phyloP scores from a whole-genome alignment of 257 asterid species.

The Knoxia roxburghii region DNA sequence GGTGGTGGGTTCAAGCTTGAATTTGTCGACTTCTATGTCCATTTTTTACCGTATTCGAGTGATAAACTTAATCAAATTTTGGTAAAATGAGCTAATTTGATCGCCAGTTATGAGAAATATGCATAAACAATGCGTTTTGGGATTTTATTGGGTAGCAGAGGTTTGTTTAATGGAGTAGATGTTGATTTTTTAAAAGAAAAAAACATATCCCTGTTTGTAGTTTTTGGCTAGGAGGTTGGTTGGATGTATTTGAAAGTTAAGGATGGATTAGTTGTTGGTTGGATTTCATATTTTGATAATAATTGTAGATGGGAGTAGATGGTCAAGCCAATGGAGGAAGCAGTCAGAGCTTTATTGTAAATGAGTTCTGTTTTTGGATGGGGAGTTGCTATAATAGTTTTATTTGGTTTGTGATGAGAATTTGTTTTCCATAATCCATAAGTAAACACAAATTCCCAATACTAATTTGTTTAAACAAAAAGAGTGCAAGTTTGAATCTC shows the following conservation, averaged over 20 bases:
- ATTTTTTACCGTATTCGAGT: background rate
- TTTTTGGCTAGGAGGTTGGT: too few relatives aligned
- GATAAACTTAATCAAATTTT: background rate
- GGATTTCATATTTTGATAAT: background rate
- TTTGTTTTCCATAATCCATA: background rate
- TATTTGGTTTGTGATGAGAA: too few relatives aligned
- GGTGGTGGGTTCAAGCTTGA: background rate
- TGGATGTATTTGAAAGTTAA: too few relatives aligned
- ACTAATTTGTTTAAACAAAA: background rate
- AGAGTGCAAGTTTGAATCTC: background rate
- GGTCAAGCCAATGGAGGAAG: background rate
- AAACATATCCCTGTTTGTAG: background rate
- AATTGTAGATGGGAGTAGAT: background rate
- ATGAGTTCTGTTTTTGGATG: background rate
- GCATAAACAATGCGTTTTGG: background rate
- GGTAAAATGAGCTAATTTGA: background rate
- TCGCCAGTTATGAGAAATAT: background rate
- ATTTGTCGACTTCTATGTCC: background rate
- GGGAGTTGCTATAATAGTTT: background rate
- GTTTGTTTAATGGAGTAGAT: background rate
- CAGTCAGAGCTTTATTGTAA: background rate
- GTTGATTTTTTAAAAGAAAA: too few relatives aligned
- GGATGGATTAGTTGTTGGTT: background rate
- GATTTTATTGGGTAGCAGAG: background rate
- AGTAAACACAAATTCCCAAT: background rate